Evolutionary conservation across 129 eudicot genomes (phyloP), one percentile per base, ranked within the genome.

Genomic region (Gnaphalium uliginosum): DNA sequence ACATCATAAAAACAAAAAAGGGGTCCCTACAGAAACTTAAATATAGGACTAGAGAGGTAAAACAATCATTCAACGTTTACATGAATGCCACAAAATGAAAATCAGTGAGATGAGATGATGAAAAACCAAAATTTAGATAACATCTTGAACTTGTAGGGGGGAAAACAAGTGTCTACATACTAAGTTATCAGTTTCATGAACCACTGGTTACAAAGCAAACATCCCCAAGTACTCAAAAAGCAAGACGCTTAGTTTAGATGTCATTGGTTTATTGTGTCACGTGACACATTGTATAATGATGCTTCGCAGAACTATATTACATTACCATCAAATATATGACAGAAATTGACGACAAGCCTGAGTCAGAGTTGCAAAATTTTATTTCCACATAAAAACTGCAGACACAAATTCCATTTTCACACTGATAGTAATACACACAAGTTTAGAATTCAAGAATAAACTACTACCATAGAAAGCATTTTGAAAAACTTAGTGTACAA

Each of bases 281-380:
- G 13, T 39, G 46, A 39, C 10, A 39, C 11, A 39, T 39, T 56
- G 5, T 26, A 0, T 14, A 1, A 33, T 58, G 4, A 56, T 21
- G 27, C 64, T 57, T 26, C 13, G 58, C 3, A 58, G 37, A 37
- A 18, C 37, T n/a, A 39, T 39, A 39, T 39, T 39, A 39, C 14
- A 39, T 39, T 8, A 18, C 78, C 39, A 5, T 37, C 11, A 17
- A 60, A 35, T 10, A 39, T 4, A 60, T 5, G 30, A 74, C n/a
- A 61, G 6, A 11, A 74, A 39, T 2, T 15, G 18, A 1, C 4
- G 10, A 27, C 41, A 24, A 24, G 19, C 43, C 59, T 58, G 18
- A 37, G n/a, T 69, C 60, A 50, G 43, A 50, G 43, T 73, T 60
- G 35, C 66, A 24, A 60, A 25, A 25, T 26, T 11, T 60, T 60